A percentile compares a stretch with the other conserved stretches of the same genome.
Conservation (phyloP, 78 protist genomes). For the Dictyostelium citrinum region DNA sequence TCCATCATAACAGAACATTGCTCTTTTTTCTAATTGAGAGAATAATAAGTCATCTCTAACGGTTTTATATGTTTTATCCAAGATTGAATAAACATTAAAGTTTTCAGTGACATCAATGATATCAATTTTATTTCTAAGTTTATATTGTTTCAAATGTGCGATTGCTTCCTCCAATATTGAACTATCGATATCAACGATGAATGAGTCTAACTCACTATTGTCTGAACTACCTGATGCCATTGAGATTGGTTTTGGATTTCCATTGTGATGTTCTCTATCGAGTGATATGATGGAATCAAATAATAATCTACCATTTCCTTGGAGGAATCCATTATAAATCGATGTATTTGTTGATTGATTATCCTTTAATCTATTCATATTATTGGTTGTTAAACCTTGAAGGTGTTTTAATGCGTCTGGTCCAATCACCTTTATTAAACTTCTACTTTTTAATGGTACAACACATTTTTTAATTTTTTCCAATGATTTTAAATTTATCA, state of each 20-base stretch:
- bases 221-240: not conserved
- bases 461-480: slow-evolving; percentile 51
- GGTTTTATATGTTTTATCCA: slow-evolving; percentile 61
- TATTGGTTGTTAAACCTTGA: slow-evolving; percentile 69
- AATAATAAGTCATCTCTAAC: slow-evolving; percentile 32
- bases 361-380: slow-evolving; percentile 34
- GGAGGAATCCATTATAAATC: slow-evolving; percentile 47
- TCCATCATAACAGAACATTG: slow-evolving; percentile 42
- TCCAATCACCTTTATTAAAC: slow-evolving; percentile 30
- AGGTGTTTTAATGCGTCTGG: slow-evolving; percentile 32
- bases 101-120: slow-evolving; percentile 46
- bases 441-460: slow-evolving; percentile 40
- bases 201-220: not conserved
- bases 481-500: slow-evolving; percentile 27
- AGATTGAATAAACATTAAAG: slow-evolving; percentile 21
- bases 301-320: slow-evolving; percentile 42
- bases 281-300: slow-evolving; percentile 63
- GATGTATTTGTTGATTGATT: slow-evolving; percentile 26
- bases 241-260: not conserved
- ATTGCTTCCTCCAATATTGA: slow-evolving; percentile 20
- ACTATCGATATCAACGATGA: slow-evolving; percentile 65
- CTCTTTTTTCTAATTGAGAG: not conserved
- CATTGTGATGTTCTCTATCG: not conserved
- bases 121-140: slow-evolving; percentile 65
- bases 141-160: slow-evolving; percentile 55